phyloP scores from a whole-genome alignment of 192 early-diverging fungal species.

The Phlyctochytrium arcticum region DNA sequence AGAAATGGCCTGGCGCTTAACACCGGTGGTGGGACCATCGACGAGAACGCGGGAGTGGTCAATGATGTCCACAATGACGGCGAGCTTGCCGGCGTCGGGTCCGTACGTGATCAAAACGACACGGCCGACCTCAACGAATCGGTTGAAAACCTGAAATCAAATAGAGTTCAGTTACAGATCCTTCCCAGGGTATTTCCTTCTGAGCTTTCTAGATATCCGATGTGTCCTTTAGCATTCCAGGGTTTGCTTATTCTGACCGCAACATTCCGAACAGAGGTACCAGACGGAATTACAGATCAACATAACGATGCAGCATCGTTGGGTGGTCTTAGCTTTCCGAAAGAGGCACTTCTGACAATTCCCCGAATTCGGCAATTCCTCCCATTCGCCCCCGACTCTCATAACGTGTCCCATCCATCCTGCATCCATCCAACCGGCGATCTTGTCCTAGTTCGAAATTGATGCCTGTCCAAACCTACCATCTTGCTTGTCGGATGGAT shows the following conservation, averaged over 20 bases:
- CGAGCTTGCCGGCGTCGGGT: conserved; percentile 92
- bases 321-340: no score
- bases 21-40: conserved; percentile 95
- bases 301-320: no score
- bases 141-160: conserved; percentile 35
- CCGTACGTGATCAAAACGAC: conserved; percentile 96
- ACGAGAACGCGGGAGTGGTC: conserved; percentile 98
- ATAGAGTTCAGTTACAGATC: background rate
- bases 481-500: background rate
- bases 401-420: background rate
- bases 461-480: background rate
- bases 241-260: no score
- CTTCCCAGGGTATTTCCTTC: background rate
- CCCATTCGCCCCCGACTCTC: background rate
- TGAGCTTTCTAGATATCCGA: background rate
- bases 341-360: no score
- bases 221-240: background rate
- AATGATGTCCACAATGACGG: conserved; percentile 98
- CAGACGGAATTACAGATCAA: no score
- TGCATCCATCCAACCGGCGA: conserved; percentile 26
- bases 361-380: no score
- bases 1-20: conserved; percentile 77
- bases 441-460: background rate
- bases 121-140: conserved; percentile 95
- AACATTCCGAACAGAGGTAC: background rate